Evolutionary conservation across 139 green algal genomes (phyloP), one percentile per base, ranked within the genome.

Genomic region (Micromonas commoda): DNA sequence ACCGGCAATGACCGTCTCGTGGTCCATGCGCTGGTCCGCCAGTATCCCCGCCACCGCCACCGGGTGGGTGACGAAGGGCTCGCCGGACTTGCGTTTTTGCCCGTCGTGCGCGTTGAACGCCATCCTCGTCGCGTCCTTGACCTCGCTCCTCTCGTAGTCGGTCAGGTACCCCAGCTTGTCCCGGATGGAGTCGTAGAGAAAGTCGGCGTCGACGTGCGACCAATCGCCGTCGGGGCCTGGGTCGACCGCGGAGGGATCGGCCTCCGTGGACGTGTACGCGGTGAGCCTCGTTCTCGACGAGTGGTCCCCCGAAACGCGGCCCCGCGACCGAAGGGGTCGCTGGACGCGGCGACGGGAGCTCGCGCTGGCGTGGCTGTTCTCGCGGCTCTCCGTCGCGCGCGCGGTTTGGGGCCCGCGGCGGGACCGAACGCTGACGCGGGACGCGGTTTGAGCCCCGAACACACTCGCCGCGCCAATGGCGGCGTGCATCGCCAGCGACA

Each of bases 11-110:
- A 97, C 70, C 16, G 82, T 89, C 72, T 94, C 91, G 29, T 77
- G 78, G 78, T 96, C 91, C 83, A 92, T 89, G 29, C 78, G 64
- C 57, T 92, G 82, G 52, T 91, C 85, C 0, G 85, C 91, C 37
- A 97, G 81, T 34, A 97, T 94, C 33, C 79, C 53, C n/a, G 88
- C 85, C 0, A 97, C 92, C 73, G 93, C 92, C 39, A 96, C 91
- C 29, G 92, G 92, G 77, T 97, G 92, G 0, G 91, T 96, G 70
- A 97, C 92, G 79, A 91, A 97, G 0, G 92, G 89, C 80, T 97
- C 92, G 6, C 92, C 92, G 35, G 80, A 90, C 81, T 94, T 94
- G 28, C 92, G 81, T 45, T 77, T 70, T 85, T 97, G 92, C 20
- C 88, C 86, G 0, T 83, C 66, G 77, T 97, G 92, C 5, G 90